phyloP scores from a whole-genome alignment of 495 filamentous ascomycete species.

The Talaromyces proteolyticus region DNA sequence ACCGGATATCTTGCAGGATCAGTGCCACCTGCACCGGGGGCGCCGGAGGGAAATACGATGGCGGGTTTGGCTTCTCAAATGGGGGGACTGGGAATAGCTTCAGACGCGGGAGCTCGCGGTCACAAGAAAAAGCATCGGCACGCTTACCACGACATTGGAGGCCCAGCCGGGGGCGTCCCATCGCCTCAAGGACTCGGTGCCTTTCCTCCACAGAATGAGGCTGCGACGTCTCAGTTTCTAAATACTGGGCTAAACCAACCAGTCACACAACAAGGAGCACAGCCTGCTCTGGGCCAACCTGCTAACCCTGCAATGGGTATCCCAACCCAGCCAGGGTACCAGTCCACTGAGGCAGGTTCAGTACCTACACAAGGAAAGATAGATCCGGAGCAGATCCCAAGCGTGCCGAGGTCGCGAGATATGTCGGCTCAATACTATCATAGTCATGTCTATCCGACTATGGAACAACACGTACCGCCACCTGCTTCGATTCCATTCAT shows the following conservation, averaged over 20 bases:
- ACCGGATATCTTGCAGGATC: slow-evolving; percentile 28
- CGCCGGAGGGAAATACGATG: slow-evolving; percentile 33
- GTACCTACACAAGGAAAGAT: slow-evolving; percentile 67
- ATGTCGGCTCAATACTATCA: slow-evolving; percentile 75
- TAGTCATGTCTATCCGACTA: slow-evolving; percentile 84
- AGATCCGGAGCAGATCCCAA: slow-evolving; percentile 91
- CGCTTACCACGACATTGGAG: slow-evolving; percentile 84
- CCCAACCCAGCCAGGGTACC: slow-evolving; percentile 47
- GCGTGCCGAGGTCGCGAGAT: slow-evolving; percentile 82
- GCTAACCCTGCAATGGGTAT: slow-evolving; percentile 44
- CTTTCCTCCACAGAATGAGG: slow-evolving; percentile 50
- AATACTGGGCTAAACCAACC: slow-evolving; percentile 57
- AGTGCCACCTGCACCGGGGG: slow-evolving; percentile 21
- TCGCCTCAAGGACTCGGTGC: slow-evolving; percentile 60
- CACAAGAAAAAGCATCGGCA: slow-evolving; percentile 93
- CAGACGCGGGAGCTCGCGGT: slow-evolving; percentile 50
- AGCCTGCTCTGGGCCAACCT: slow-evolving; percentile 47
- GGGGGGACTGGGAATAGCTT: slow-evolving; percentile 70
- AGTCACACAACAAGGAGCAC: slow-evolving; percentile 27
- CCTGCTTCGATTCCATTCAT: slow-evolving; percentile 88
- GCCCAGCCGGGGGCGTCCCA: slow-evolving; percentile 37
- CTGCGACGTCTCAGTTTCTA: slow-evolving; percentile 61
- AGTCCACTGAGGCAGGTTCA: slow-evolving; percentile 26
- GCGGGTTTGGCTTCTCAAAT: slow-evolving; percentile 77
- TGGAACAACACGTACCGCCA: slow-evolving; percentile 85